Evolutionary conservation across 192 early-diverging fungal genomes (phyloP), one percentile per base, ranked within the genome.

Genomic region (Coemansia sp.): DNA sequence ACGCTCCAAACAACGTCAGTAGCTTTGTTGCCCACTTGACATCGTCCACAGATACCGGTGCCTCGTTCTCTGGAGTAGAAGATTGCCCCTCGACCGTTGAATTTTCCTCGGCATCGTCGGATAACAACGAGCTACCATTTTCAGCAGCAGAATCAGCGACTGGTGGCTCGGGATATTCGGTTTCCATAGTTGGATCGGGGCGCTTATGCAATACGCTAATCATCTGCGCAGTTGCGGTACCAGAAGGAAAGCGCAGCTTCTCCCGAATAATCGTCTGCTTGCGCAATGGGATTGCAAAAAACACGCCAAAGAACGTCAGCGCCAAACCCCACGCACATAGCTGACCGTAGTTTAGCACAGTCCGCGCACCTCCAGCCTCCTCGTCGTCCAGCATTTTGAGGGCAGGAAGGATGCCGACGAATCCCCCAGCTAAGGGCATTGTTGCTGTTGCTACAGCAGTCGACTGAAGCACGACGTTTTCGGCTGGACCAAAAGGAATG

Each of bases 301-400:
- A 94, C 3, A 95, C 88, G n/a, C 93, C 93, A 81, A 91, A 95
- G 70, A 91, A 92, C 15, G 92, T 87, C 55, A 89, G 75, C 5
- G 84, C 90, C 31, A 94, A 52, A 19, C 87, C 87, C 89, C 89
- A 93, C 0, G 89, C 68, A 34, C 92, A 82, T 38, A 94, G 64
- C 58, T 85, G 71, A 31, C 74, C 75, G 34, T 68, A 79, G 34
- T 68, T 72, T 19, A 88, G 67, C 34, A 80, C 64, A 3, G 87
- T 83, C 0, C 84, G 82, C 14, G 72, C 79, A 0, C 64, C 83
- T 20, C 76, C 74, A 19, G 85, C 71, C 61, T 91, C 89, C 14
- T 79, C 72, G 2, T 42, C 58, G 4, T 83, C 85, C 61, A 94
- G 73, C 66, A 87, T 78, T 58, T 88, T 87, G 34, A 94, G 66